Conservation (phyloP, 805 yeast species). For the Brettanomyces custersianus region DNA sequence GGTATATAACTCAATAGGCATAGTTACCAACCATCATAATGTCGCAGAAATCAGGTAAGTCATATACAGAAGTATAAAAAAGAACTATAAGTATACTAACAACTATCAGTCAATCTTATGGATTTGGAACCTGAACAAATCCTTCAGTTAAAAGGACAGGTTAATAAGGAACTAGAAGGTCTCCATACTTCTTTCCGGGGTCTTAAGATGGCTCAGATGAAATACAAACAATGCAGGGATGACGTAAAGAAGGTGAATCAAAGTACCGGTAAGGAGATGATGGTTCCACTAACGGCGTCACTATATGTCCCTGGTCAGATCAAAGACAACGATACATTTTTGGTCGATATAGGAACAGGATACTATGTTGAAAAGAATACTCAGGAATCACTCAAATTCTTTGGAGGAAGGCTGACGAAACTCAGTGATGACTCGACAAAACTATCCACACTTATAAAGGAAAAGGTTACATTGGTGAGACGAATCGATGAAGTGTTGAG, state of each 20-base stretch:
- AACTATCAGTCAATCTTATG: constrained; percentile 33
- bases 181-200: constrained; percentile 79
- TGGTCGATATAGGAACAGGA: constrained; percentile 96
- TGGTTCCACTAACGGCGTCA: constrained; percentile 85
- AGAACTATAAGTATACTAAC: too few species aligned
- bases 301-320: constrained; percentile 83
- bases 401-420: constrained; percentile 63
- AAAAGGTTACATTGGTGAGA: constrained; percentile 57
- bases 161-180: constrained; percentile 81
- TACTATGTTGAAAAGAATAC: constrained; percentile 79
- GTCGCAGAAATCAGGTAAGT: too few species aligned
- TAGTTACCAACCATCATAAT: too few species aligned
- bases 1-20: too few species aligned
- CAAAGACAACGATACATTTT: constrained; percentile 52
- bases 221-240: constrained; percentile 70
- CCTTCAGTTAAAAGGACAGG: constrained; percentile 68
- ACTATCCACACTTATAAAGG: constrained; percentile 64
- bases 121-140: constrained; percentile 78
- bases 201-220: constrained; percentile 69
- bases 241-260: constrained; percentile 34
- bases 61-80: too few species aligned
- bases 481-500: constrained; percentile 52
- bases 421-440: constrained; percentile 65
- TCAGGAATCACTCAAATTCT: constrained; percentile 60
- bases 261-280: constrained; percentile 32